phyloP scores from a whole-genome alignment of 2,329 filamentous ascomycete species.

The Pseudogymnoascus verrucosus region DNA sequence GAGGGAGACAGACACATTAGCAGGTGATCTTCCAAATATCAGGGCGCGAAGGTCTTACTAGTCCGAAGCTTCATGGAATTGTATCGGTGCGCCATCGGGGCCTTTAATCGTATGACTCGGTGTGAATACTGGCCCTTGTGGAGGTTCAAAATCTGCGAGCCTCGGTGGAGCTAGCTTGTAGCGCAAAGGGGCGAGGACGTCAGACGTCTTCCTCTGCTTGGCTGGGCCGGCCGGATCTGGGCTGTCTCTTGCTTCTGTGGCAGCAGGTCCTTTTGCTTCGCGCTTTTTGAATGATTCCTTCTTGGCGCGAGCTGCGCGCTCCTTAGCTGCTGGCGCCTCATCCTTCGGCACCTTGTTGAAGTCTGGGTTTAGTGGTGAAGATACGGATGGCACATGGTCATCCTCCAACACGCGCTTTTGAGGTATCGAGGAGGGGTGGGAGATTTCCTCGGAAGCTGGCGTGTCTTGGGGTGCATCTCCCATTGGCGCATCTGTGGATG shows the following conservation, averaged over 20 bases:
- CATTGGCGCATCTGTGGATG: background rate
- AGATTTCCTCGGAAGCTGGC: conserved; percentile 31
- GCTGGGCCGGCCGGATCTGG: conserved; percentile 42
- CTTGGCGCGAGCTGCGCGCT: conserved; percentile 41
- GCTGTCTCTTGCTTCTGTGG: conserved; percentile 41
- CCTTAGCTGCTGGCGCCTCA: conserved; percentile 21
- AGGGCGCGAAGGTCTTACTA: conserved; percentile 41
- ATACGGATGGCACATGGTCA: conserved; percentile 60
- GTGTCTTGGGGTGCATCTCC: conserved; percentile 11
- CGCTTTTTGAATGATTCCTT: conserved; percentile 63
- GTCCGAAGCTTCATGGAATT: conserved; percentile 57
- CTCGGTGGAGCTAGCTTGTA: conserved; percentile 60
- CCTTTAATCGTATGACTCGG: conserved; percentile 45
- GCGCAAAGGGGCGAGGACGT: conserved; percentile 43
- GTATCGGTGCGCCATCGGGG: conserved; percentile 42
- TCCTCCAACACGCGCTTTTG: conserved; percentile 62
- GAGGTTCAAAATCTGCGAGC: conserved; percentile 51
- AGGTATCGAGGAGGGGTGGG: conserved; percentile 43
- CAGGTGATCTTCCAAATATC: background rate
- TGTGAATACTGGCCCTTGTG: conserved; percentile 50
- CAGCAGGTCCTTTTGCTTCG: conserved; percentile 46
- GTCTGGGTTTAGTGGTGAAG: conserved; percentile 68
- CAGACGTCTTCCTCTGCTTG: conserved; percentile 30
- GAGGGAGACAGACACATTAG: background rate
- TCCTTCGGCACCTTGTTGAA: conserved; percentile 47